phyloP scores from a whole-genome alignment of 2,329 filamentous ascomycete species.

The Ilyonectria robusta region DNA sequence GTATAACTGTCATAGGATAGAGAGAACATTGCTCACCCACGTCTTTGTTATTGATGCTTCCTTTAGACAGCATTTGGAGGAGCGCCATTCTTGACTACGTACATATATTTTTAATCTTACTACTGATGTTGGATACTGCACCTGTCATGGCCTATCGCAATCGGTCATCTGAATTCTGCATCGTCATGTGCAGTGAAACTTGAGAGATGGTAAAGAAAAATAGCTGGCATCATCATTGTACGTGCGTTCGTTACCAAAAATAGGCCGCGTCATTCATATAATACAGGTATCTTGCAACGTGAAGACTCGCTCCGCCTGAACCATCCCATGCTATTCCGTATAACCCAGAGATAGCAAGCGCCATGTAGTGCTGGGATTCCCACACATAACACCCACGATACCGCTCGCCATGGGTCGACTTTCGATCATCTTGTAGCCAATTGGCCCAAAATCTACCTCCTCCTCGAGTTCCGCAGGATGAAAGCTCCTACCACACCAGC shows the following conservation, averaged over 20 bases:
- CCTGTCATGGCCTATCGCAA: too few relatives aligned
- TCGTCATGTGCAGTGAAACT: background rate
- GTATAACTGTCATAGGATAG: background rate
- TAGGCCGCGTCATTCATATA: slow-evolving; percentile 42
- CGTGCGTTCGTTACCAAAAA: slow-evolving; percentile 29
- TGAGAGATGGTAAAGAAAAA: background rate
- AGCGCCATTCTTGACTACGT: background rate
- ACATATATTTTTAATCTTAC: background rate
- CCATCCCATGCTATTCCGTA: slow-evolving; percentile 23
- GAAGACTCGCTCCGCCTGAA: slow-evolving; percentile 35
- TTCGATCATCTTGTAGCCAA: background rate
- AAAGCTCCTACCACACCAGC: slow-evolving; percentile 94
- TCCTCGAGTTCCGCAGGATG: slow-evolving; percentile 82
- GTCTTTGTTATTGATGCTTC: too few relatives aligned
- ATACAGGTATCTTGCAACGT: slow-evolving; percentile 42
- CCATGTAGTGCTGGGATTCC: slow-evolving; percentile 33
- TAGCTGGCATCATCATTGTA: slow-evolving; percentile 29
- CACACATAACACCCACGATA: slow-evolving; percentile 24
- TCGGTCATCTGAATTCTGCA: background rate
- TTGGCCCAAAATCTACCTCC: slow-evolving; percentile 55
- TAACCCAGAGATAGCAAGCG: slow-evolving; percentile 35
- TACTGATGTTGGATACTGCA: background rate
- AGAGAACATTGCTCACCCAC: too few relatives aligned
- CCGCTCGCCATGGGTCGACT: slow-evolving; percentile 4
- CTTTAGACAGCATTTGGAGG: background rate